Evolutionary conservation across 2,329 filamentous ascomycete species (phyloP).

Genomic region (Hypoxylon sp.): DNA sequence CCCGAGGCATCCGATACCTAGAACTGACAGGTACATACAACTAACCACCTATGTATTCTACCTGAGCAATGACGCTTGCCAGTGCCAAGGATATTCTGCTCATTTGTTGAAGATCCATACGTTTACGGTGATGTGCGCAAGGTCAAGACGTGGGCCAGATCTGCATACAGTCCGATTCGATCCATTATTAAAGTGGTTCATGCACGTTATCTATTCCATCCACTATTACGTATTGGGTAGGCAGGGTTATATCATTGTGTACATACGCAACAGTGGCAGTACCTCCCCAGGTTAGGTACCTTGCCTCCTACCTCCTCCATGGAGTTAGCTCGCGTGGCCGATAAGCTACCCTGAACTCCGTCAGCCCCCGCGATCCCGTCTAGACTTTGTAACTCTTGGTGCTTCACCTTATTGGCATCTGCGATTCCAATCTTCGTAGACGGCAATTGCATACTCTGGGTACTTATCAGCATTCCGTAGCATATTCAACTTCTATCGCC

Average conservation of each 20-base stretch:
- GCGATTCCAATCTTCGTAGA: background rate
- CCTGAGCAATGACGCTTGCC: background rate
- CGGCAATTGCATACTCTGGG: background rate
- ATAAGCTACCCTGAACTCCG: constrained; percentile 25
- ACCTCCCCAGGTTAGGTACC: background rate
- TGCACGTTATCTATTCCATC: constrained; percentile 31
- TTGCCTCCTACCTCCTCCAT: background rate
- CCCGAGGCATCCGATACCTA: too few relatives aligned
- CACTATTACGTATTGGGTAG: background rate
- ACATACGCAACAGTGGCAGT: background rate
- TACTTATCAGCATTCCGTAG: background rate
- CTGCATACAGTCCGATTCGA: constrained; percentile 6
- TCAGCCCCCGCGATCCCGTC: constrained; percentile 3
- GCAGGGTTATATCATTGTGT: background rate
- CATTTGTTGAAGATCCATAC: background rate
- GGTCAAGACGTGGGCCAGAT: background rate
- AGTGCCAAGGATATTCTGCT: background rate
- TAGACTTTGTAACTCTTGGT: constrained; percentile 4
- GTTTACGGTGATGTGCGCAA: background rate
- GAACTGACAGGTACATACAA: background rate
- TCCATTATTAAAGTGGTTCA: constrained; percentile 14
- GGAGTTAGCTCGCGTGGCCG: constrained; percentile 21
- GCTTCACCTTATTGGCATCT: constrained; percentile 3
- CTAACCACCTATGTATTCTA: background rate
- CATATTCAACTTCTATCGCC: background rate